Evolutionary conservation across 2,329 filamentous ascomycete species (phyloP), one percentile per base, ranked within the genome.

Genomic region (Colletotrichum sp.): DNA sequence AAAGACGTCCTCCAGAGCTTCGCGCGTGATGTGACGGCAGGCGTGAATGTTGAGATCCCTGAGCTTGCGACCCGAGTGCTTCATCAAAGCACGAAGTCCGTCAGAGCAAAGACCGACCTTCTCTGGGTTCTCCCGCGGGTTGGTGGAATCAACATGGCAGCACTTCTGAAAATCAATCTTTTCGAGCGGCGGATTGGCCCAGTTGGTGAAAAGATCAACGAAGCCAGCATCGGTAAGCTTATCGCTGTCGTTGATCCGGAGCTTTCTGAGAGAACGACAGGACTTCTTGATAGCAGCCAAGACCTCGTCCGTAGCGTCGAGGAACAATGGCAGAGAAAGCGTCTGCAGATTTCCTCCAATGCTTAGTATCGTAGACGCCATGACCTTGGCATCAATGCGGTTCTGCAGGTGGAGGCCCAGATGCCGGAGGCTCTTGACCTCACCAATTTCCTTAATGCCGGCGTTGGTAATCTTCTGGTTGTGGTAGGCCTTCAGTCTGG

Each of bases 71-170:
- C 95, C 94, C 0, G 96, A 98, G 82, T 98, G 96, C 1, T 87
- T 86, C 95, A 98, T 98, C 58, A 98, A 85, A 0, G 95, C 94
- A 78, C 90, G 87, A 85, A 99, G 96, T 0, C 94, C 96, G 8
- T 90, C 85, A 1, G 92, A 93, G 68, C 93, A 95, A 36, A 98
- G 88, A 3, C 96, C 96, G 60, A 96, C 86, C 28, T 90, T 88
- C 72, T 92, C 86, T 0, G 91, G 89, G 63, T 93, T 93, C 6
- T 92, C 91, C 26, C 93, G 90, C 0, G 95, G 93, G 30, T 91
- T 90, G 65, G 88, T 86, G 74, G 95, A 92, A 82, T 98, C 94
- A 38, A 98, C 82, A 79, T 95, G 92, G 21, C 96, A 94, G 75
- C 93, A 96, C 77, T 93, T 93, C 79, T 94, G 93, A 18, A 99